A percentile compares a stretch with the other conserved stretches of the same genome.
Conservation (phyloP, 2,329 filamentous ascomycete species). For the Ciborinia camelliae region DNA sequence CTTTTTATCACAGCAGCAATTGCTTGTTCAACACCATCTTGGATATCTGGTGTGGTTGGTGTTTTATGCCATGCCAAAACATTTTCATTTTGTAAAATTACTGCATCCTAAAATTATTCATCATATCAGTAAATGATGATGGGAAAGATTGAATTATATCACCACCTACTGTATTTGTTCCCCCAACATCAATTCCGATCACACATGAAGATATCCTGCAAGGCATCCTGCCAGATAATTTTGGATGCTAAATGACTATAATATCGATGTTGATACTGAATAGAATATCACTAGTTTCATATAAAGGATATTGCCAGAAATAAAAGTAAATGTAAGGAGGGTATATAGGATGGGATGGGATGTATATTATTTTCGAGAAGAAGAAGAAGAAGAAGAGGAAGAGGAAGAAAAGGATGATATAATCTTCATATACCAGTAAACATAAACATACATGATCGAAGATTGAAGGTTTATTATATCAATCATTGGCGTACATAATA, state of each 20-base stretch:
- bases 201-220: conserved; percentile 29
- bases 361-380: not conserved
- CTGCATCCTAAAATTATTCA: conserved; percentile 23
- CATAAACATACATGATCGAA: not conserved
- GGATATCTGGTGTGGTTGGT: conserved; percentile 49
- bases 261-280: not conserved
- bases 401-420: not conserved
- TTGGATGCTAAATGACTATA: not conserved
- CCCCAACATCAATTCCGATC: conserved; percentile 52
- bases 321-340: not conserved
- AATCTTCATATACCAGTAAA: not conserved
- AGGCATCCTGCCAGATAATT: conserved; percentile 22
- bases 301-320: not conserved
- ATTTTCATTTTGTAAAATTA: conserved; percentile 30
- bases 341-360: not conserved
- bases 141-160: not conserved
- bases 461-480: conserved; percentile 1
- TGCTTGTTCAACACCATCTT: conserved; percentile 47
- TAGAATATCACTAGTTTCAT: not conserved
- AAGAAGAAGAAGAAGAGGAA: not conserved
- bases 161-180: conserved; percentile 49
- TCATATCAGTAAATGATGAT: conserved; percentile 9
- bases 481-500: conserved; percentile 12
- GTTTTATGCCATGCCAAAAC: conserved; percentile 46
- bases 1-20: conserved; percentile 44